These are phyloP conservation scores for Bryoerythrophyllum caledonicum DNA, from an alignment of 225 moss, liverwort and hornwort species.

Conservation along the genomic window DNA sequence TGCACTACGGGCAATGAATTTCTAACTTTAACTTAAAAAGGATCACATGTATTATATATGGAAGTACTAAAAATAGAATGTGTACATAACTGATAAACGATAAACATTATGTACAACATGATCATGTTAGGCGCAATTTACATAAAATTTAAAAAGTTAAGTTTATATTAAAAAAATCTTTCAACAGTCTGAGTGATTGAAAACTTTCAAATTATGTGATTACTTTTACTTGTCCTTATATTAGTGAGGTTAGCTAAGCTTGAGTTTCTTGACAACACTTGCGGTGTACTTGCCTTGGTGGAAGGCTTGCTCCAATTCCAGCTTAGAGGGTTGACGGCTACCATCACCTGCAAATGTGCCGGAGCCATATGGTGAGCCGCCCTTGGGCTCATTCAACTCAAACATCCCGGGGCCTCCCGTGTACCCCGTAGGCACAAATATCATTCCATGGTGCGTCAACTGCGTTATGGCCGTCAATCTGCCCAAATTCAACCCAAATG, in stretches of 20 bases:
- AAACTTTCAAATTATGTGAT: background rate
- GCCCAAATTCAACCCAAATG: background rate
- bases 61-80: too few species aligned
- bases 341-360: conserved; percentile 51
- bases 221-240: background rate
- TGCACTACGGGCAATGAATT: too few species aligned
- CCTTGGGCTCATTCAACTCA: conserved; percentile 39
- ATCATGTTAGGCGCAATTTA: too few species aligned
- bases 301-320: conserved; percentile 53
- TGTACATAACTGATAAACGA: too few species aligned
- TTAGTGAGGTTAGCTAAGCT: conserved; percentile 18
- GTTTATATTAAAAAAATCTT: background rate
- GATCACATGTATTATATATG: too few species aligned
- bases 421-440: conserved; percentile 52
- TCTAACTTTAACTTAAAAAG: too few species aligned
- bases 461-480: conserved; percentile 56
- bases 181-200: background rate
- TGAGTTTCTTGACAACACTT: conserved; percentile 46
- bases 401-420: conserved; percentile 51
- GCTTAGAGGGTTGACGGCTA: conserved; percentile 51
- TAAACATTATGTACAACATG: too few species aligned
- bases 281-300: conserved; percentile 57
- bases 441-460: conserved; percentile 56
- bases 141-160: too few species aligned
- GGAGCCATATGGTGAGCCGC: conserved; percentile 46